Evolutionary conservation across 345 rosid genomes (phyloP), one percentile per base, ranked within the genome.

Genomic region (Capsella bursapastoris): DNA sequence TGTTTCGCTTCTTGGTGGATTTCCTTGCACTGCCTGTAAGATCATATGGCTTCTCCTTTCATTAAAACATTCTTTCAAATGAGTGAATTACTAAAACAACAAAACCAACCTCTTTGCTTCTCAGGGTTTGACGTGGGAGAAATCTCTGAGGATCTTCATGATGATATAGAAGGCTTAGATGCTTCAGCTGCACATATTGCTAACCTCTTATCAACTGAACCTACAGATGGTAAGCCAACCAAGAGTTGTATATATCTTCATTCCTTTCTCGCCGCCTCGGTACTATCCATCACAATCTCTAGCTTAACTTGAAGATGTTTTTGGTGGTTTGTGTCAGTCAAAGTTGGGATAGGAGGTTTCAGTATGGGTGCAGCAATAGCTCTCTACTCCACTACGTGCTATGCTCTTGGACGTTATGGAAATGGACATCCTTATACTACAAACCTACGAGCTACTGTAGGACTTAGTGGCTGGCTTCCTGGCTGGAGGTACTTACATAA

Each of bases 11-110:
- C 79, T 90, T 7, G 93, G 93, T 44, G 96, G 96, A 75, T 80
- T 85, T 63, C 91, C 89, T 28, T 83, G 90, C 80, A 88, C 96
- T 68, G 93, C 96, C 25, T 90, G 96, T 90, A 84, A 85, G 93
- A 79, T 70, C 68, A 71, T 50, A 41, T 2, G 1, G 1, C 28
- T 70, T 50, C 25, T 22, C 66, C 41, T 53, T 47, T 63, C 29
- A 55, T 4, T 0, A 59, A 57, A 60, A 80, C 58, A n/a, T 22
- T 37, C 29, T 32, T 52, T 45, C 2, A 9, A 8, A 8, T 3
- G 3, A 59, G n/a, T 6, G 18, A 13, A 13, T 32, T 12, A 9
- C 28, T 53, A 13, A 67, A 63, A 73, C 50, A 0, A 47, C 7
- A 28, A 51, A 50, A 43, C 51, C 18, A 37, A 68, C 5, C 13